Conservation (phyloP, 2,329 filamentous ascomycete species). For the Macrophomina pseudophaseolina region DNA sequence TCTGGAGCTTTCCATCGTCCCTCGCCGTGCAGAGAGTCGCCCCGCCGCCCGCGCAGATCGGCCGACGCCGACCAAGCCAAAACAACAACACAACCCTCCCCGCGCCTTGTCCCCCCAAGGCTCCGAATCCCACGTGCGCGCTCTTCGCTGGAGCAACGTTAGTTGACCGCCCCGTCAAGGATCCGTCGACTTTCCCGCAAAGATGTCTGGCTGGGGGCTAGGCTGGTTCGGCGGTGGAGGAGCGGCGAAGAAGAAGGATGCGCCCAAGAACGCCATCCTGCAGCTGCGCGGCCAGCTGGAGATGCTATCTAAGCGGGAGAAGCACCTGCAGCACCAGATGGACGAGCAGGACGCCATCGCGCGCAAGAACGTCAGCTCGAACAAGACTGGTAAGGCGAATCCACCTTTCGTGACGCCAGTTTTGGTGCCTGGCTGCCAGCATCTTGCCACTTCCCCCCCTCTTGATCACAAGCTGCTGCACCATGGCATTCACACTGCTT, state of each 20-base stretch:
- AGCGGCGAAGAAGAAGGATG: conserved; percentile 87
- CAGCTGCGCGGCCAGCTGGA: conserved; percentile 86
- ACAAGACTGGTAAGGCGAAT: conserved; percentile 78
- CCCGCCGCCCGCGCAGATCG: conserved; percentile 20
- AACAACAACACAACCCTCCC: neutral
- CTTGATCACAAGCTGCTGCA: no score
- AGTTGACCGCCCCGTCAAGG: neutral
- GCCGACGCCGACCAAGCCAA: neutral
- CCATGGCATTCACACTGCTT: no score
- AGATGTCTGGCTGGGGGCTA: conserved; percentile 54
- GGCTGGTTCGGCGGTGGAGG: conserved; percentile 85
- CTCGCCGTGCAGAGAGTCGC: conserved; percentile 2
- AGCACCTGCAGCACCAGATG: conserved; percentile 88
- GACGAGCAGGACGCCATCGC: conserved; percentile 89
- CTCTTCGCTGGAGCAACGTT: neutral
- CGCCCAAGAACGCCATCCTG: conserved; percentile 95
- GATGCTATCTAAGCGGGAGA: conserved; percentile 97
- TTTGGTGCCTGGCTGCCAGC: neutral
- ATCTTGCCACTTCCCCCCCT: neutral
- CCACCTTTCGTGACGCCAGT: neutral
- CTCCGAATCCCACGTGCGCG: neutral
- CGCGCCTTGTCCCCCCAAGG: neutral
- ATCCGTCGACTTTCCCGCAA: neutral
- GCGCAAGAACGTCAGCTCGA: conserved; percentile 83
- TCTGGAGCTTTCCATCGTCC: neutral